Percentiles rank a stretch among this genome's conserved stretches.
These are phyloP conservation scores for Globisporangium okanoganense DNA, from an alignment of 352 stramenopile species.

Conservation along the genomic window DNA sequence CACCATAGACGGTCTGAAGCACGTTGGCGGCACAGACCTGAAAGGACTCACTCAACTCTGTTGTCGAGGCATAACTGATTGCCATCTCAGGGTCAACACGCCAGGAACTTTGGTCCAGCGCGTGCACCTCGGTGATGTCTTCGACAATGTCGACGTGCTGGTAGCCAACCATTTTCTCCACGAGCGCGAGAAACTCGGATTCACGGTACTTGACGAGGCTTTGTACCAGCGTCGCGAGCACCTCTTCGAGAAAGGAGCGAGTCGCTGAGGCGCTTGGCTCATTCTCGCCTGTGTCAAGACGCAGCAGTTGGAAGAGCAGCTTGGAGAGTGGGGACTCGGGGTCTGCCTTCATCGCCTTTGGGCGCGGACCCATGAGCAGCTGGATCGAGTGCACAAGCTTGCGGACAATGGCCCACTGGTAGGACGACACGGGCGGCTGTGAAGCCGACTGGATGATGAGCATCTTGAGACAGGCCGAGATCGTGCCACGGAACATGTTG, in stretches of 20 bases:
- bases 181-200: background rate
- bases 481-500: constrained; percentile 69
- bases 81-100: background rate
- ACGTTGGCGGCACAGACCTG: background rate
- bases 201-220: background rate
- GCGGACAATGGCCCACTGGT: constrained; percentile 38
- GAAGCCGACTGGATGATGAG: constrained; percentile 22
- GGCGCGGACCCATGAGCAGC: constrained; percentile 30
- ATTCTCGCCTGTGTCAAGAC: constrained; percentile 13
- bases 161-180: background rate
- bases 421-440: constrained; percentile 32
- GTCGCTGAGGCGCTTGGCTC: background rate
- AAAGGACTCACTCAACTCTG: background rate
- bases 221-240: background rate
- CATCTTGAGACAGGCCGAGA: constrained; percentile 42
- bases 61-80: background rate
- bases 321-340: constrained; percentile 52
- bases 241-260: background rate
- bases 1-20: background rate
- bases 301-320: constrained; percentile 50
- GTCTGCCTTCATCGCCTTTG: constrained; percentile 22
- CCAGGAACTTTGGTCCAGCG: background rate
- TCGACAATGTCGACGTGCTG: background rate
- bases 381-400: constrained; percentile 58
- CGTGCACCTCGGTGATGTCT: background rate